Evolutionary conservation across 1,284 basidiomycete genomes (phyloP), one percentile per base, ranked within the genome.

Genomic region (Ganoderma sinense): DNA sequence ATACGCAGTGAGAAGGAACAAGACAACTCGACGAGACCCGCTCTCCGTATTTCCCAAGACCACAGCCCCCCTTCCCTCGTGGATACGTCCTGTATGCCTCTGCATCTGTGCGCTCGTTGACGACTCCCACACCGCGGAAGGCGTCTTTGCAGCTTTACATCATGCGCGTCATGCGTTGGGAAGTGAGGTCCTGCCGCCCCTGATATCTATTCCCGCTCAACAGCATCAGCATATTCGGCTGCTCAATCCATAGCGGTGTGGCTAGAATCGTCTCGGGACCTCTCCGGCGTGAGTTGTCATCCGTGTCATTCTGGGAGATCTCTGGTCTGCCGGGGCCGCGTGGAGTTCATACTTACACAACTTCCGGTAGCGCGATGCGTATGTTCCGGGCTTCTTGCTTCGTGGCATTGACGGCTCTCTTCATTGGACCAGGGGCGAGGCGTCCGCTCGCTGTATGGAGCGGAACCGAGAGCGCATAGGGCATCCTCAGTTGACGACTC

Each of bases 381-480:
- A 16, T 31, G 40, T 26, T 51, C 26, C 55, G 40, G 41, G 41
- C 31, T 56, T 64, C 40, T 41, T n/a, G 14, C 64, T 58, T 41
- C 66, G 39, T 43, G n/a, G 29, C 39, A 48, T 62, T 58, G 66
- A 40, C 66, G 58, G 39, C 26, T 39, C 39, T 39, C 31, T 18
- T 53, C 60, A 18, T 61, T 40, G 20, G 33, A 39, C 10, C 56
- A 36, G 33, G 8, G 41, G 31, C 41, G 60, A 56, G 29, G 11
- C n/a, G 41, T 23, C 29, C 67, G 67, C 62, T 51, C 33, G 41
- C 23, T 60, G 43, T 68, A 41, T 18, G 18, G 48, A 26, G 33
- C 62, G 67, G 67, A 51, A 33, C 67, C 67, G 66, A 67, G 40
- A 41, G 23, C 31, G 14, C 26, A 36, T 53, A 39, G 45, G 63